Percentiles rank a stretch among this genome's conserved stretches.
Evolutionary conservation across 345 rosid genomes (phyloP).

Genomic region (Balakata baccata): DNA sequence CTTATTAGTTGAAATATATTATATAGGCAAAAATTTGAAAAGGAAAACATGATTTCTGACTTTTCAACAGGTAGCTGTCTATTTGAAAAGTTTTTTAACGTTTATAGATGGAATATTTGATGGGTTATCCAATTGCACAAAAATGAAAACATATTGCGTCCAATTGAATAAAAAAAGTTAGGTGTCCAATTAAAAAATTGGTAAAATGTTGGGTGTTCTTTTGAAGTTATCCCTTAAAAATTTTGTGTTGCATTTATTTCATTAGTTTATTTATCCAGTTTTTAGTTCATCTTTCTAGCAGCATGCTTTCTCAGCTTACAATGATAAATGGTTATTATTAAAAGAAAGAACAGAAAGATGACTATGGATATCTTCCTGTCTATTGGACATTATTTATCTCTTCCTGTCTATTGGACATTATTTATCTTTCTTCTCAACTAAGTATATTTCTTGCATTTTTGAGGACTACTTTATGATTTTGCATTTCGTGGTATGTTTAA

Average conservation of each 20-base stretch:
- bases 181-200: no score
- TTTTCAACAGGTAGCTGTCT: no score
- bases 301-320: background rate
- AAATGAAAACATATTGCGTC: no score
- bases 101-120: no score
- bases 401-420: background rate
- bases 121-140: no score
- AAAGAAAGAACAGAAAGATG: background rate
- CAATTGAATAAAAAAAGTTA: no score
- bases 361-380: background rate
- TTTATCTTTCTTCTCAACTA: background rate
- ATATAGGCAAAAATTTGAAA: no score
- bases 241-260: background rate
- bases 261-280: background rate
- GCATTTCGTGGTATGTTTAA: slow-evolving; percentile 14
- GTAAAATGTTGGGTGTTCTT: no score
- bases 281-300: background rate
- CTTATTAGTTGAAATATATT: no score
- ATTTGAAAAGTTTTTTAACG: no score
- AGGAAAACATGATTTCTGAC: no score
- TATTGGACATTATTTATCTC: background rate
- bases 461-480: background rate
- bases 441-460: background rate
- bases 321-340: background rate
- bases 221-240: background rate